phyloP scores from a whole-genome alignment of 192 early-diverging fungal genomes.

The Rhizophagus sp. region DNA sequence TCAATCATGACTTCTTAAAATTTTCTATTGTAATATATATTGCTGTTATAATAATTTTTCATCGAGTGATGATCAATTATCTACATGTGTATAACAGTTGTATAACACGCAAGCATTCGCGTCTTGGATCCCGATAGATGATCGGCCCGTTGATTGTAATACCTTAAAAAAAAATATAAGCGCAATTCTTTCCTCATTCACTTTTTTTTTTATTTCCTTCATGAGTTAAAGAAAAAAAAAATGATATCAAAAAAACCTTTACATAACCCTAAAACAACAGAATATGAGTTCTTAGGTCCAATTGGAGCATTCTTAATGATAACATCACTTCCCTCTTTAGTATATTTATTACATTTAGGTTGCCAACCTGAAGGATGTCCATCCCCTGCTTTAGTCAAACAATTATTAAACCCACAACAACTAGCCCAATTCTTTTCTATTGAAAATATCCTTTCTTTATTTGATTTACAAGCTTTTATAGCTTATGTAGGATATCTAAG shows the following conservation, averaged over 20 bases:
- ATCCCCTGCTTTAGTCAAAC: constrained; percentile 36
- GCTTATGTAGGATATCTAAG: constrained; percentile 68
- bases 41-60: too few relatives aligned
- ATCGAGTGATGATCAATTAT: too few relatives aligned
- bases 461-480: constrained; percentile 50
- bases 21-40: too few relatives aligned
- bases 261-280: constrained; percentile 66
- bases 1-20: too few relatives aligned
- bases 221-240: neutral
- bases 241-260: neutral
- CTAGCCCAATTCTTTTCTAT: constrained; percentile 27
- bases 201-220: too few relatives aligned
- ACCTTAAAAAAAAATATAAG: too few relatives aligned
- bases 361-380: constrained; percentile 55
- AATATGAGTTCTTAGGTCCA: constrained; percentile 83
- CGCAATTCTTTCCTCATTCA: too few relatives aligned
- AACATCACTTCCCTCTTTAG: constrained; percentile 42
- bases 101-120: too few relatives aligned
- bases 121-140: too few relatives aligned
- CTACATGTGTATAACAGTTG: too few relatives aligned
- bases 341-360: constrained; percentile 47
- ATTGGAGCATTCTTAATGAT: constrained; percentile 62
- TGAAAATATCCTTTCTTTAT: constrained; percentile 40
- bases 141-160: too few relatives aligned
- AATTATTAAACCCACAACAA: constrained; percentile 20